Percentiles rank a stretch among this genome's conserved stretches.
phyloP scores from a whole-genome alignment of 2,329 filamentous ascomycete species.

The Fusarium aywerte region DNA sequence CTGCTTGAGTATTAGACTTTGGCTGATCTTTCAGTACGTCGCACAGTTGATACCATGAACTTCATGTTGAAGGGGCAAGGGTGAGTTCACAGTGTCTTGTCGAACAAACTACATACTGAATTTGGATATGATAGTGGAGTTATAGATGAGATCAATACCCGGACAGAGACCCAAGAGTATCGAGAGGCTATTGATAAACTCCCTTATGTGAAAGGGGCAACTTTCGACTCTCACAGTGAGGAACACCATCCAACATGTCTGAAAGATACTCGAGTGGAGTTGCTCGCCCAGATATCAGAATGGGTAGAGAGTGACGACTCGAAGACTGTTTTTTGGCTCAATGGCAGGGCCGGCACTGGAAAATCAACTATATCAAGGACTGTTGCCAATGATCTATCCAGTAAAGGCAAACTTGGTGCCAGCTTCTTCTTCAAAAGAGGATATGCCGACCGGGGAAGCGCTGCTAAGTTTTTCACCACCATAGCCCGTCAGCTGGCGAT shows the following conservation, averaged over 20 bases:
- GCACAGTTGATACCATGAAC: background rate
- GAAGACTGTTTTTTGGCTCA: background rate
- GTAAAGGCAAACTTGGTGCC: background rate
- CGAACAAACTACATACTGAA: background rate
- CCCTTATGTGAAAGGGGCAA: background rate
- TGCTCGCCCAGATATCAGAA: background rate
- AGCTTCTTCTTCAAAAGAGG: background rate
- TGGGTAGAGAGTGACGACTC: background rate
- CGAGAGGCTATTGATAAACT: background rate
- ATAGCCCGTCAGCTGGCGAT: background rate
- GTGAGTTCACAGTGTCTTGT: background rate
- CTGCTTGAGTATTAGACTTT: background rate
- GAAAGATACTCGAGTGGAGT: background rate
- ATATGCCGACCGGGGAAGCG: background rate
- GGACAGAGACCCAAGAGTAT: background rate
- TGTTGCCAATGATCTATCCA: background rate
- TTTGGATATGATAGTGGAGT: background rate
- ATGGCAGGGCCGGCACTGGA: background rate
- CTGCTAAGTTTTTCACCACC: background rate
- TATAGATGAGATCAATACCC: background rate
- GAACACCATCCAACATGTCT: background rate
- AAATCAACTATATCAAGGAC: background rate
- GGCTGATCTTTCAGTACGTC: background rate
- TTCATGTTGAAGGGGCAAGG: background rate
- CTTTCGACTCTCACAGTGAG: background rate